Conservation (phyloP, 2,329 filamentous ascomycete genomes). For the Trichothecium sympodiale region DNA sequence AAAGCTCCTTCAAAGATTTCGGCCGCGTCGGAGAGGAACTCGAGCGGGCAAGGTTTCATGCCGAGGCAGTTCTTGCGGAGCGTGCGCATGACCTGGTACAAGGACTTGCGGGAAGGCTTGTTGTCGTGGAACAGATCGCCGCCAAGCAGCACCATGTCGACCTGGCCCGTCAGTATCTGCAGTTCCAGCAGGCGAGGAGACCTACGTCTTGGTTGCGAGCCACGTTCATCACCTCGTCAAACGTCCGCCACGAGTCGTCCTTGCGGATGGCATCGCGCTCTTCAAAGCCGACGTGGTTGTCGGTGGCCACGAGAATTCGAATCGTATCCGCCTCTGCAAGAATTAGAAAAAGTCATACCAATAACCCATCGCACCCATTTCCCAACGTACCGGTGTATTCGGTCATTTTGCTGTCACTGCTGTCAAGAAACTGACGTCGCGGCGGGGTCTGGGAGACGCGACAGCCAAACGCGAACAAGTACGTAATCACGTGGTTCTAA, state of each 20-base stretch:
- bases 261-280: conserved; percentile 91
- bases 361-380: too few relatives aligned
- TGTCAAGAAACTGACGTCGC: too few relatives aligned
- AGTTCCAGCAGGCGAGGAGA: neutral
- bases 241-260: conserved; percentile 92
- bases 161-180: conserved; percentile 23
- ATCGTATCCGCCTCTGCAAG: conserved; percentile 64
- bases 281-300: conserved; percentile 95
- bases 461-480: conserved; percentile 2
- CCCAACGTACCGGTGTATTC: conserved; percentile 5
- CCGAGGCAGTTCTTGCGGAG: conserved; percentile 88
- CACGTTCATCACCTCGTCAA: conserved; percentile 88
- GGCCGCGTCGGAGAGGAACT: conserved; percentile 86
- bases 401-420: conserved; percentile 1
- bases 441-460: conserved; percentile 1
- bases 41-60: conserved; percentile 88
- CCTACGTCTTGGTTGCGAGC: conserved; percentile 70
- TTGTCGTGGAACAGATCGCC: conserved; percentile 98
- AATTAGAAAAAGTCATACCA: too few relatives aligned
- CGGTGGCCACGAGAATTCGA: conserved; percentile 84
- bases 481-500: conserved; percentile 2
- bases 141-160: conserved; percentile 93
- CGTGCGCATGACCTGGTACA: conserved; percentile 96
- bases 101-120: conserved; percentile 86
- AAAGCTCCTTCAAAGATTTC: conserved; percentile 86